A percentile compares a stretch with the other conserved stretches of the same genome.
Evolutionary conservation across 257 asterid species (phyloP).

Genomic region (Schizonepeta tenuifolia): DNA sequence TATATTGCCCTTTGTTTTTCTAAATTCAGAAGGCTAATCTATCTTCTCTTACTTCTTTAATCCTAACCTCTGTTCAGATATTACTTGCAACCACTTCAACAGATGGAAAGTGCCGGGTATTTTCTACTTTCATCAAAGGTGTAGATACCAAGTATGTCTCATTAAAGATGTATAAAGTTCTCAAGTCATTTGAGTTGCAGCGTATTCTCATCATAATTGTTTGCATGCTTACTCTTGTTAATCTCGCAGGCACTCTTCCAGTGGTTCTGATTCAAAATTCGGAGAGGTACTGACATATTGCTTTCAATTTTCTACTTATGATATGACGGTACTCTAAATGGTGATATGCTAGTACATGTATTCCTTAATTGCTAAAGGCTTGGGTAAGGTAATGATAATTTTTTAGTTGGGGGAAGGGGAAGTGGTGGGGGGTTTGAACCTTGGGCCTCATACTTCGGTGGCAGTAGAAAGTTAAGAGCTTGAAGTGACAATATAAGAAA

Average conservation of each 20-base stretch:
- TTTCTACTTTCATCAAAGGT: constrained; percentile 98
- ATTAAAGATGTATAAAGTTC: constrained; percentile 20
- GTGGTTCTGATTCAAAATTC: constrained; percentile 76
- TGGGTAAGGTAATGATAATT: constrained; percentile 10
- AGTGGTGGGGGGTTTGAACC: too few species aligned
- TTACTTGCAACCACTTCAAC: constrained; percentile 96
- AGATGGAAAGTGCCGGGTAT: constrained; percentile 96
- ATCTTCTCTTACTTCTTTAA: constrained; percentile 1
- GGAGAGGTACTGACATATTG: constrained; percentile 76
- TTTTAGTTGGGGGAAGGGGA: too few species aligned
- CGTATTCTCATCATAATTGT: constrained; percentile 24
- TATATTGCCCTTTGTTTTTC: constrained; percentile 12
- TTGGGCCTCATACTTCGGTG: background rate
- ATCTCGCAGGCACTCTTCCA: constrained; percentile 58
- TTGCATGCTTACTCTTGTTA: constrained; percentile 34
- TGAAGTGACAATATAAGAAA: constrained; percentile 12
- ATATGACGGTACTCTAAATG: constrained; percentile 24
- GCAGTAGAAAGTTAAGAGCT: background rate
- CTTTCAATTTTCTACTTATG: constrained; percentile 24
- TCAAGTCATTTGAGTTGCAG: constrained; percentile 24
- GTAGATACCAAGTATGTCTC: constrained; percentile 79
- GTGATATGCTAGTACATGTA: constrained; percentile 23
- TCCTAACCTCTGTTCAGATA: constrained; percentile 49
- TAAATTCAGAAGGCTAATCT: constrained; percentile 4
- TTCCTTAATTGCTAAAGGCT: constrained; percentile 16